Percentiles rank a stretch among this genome's conserved stretches.
phyloP scores from a whole-genome alignment of 257 asterid species.

The Marsdenia floribunda region DNA sequence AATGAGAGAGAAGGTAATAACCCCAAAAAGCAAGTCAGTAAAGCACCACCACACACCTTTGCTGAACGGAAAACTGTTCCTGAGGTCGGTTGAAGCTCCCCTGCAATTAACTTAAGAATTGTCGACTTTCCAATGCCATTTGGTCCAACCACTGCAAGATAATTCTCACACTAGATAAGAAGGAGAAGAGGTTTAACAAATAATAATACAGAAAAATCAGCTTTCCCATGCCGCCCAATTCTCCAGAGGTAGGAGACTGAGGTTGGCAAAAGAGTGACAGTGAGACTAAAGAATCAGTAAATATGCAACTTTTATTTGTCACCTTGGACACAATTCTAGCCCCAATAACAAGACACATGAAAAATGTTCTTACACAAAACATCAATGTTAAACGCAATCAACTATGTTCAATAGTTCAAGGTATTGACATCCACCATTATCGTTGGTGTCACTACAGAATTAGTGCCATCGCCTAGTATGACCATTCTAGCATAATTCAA shows the following conservation, averaged over 20 bases:
- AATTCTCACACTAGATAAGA: neutral
- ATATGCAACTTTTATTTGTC: neutral
- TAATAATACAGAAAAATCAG: neutral
- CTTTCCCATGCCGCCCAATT: neutral
- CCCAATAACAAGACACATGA: too few relatives aligned
- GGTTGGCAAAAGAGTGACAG: neutral
- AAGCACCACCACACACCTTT: constrained; percentile 50
- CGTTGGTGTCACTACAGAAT: neutral
- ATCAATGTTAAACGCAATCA: neutral
- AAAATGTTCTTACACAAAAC: neutral
- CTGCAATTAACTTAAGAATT: constrained; percentile 86
- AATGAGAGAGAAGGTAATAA: constrained; percentile 2
- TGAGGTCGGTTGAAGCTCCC: constrained; percentile 96
- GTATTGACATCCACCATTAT: neutral
- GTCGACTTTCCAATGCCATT: constrained; percentile 98
- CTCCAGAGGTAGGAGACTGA: neutral
- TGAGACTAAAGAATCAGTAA: neutral
- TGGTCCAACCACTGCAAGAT: constrained; percentile 92
- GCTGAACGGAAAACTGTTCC: constrained; percentile 99
- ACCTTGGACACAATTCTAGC: neutral
- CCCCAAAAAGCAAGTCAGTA: neutral
- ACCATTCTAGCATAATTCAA: constrained; percentile 5
- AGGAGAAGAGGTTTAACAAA: neutral
- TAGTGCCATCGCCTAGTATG: constrained; percentile 5
- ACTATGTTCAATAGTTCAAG: too few relatives aligned